Conservation (phyloP, 1,284 basidiomycete species). For the Cerioporus squamosus region DNA sequence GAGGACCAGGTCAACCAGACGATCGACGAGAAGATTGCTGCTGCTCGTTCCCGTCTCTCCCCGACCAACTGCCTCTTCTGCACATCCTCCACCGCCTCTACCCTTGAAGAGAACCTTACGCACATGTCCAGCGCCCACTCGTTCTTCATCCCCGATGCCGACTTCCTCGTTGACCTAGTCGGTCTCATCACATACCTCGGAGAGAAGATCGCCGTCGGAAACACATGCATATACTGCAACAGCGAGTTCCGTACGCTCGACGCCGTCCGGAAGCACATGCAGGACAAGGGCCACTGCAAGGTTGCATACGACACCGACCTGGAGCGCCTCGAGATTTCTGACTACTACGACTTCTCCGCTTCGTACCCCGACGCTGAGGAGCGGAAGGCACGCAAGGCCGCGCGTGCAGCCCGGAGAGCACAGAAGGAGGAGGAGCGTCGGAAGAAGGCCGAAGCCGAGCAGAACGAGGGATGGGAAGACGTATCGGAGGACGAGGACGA, state of each 20-base stretch:
- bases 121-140: slow-evolving; percentile 93
- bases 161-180: slow-evolving; percentile 84
- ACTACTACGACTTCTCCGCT: slow-evolving; percentile 91
- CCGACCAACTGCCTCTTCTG: slow-evolving; percentile 90
- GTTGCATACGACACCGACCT: slow-evolving; percentile 86
- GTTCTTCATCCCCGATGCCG: slow-evolving; percentile 96
- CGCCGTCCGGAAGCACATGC: slow-evolving; percentile 92
- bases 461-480: slow-evolving; percentile 68
- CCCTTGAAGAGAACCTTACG: slow-evolving; percentile 71
- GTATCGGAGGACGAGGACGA: slow-evolving; percentile 50
- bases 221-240: slow-evolving; percentile 93
- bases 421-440: slow-evolving; percentile 33
- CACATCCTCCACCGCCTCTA: slow-evolving; percentile 45
- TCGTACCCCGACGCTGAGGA: slow-evolving; percentile 73
- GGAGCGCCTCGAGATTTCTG: slow-evolving; percentile 88
- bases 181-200: slow-evolving; percentile 90
- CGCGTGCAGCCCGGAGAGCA: slow-evolving; percentile 30
- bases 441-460: slow-evolving; percentile 43
- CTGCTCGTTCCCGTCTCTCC: slow-evolving; percentile 68
- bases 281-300: slow-evolving; percentile 95
- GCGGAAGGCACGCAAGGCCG: slow-evolving; percentile 36
- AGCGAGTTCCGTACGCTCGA: slow-evolving; percentile 82
- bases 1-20: slow-evolving; percentile 60
- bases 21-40: slow-evolving; percentile 80
- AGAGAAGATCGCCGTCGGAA: slow-evolving; percentile 92